Evolutionary conservation across 768 basidiomycete genomes (phyloP).

Genomic region (Botryobasidium botryosum): DNA sequence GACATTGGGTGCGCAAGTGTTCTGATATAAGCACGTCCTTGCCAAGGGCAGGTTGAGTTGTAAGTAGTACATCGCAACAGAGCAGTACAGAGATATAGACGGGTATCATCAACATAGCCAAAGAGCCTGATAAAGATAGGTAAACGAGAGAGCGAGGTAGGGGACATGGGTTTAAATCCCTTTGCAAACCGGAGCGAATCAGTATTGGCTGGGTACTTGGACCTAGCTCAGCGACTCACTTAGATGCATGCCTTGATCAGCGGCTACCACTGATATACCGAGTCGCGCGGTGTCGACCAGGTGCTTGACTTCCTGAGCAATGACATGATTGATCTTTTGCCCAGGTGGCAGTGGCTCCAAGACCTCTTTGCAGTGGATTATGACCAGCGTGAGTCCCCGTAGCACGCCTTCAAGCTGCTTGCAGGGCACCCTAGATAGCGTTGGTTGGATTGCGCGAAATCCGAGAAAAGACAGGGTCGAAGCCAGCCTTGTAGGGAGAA

Average conservation of each 20-base stretch:
- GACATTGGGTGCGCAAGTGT: no score
- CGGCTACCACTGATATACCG: conserved; percentile 53
- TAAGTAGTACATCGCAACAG: no score
- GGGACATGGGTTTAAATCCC: no score
- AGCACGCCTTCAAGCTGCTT: conserved; percentile 13
- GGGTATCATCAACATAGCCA: no score
- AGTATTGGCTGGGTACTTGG: no score
- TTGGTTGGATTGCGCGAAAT: background rate
- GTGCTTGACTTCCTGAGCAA: conserved; percentile 52
- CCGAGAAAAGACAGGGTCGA: no score
- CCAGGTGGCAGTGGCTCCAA: conserved; percentile 26
- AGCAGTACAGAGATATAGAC: no score
- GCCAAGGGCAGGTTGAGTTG: no score
- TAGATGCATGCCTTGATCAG: conserved; percentile 67
- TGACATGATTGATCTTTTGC: conserved; percentile 41
- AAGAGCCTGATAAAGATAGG: no score
- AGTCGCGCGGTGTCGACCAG: conserved; percentile 44
- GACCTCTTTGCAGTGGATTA: conserved; percentile 80
- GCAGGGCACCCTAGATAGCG: background rate
- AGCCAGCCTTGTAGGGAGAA: conserved; percentile 7
- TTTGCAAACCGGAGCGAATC: no score
- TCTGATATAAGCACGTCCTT: no score
- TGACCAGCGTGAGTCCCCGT: conserved; percentile 31
- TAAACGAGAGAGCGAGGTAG: no score
- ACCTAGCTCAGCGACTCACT: conserved; percentile 44